A percentile compares a stretch with the other conserved stretches of the same genome.
Evolutionary conservation across 495 filamentous ascomycete species (phyloP).

Genomic region (Trichoderma erinaceum): DNA sequence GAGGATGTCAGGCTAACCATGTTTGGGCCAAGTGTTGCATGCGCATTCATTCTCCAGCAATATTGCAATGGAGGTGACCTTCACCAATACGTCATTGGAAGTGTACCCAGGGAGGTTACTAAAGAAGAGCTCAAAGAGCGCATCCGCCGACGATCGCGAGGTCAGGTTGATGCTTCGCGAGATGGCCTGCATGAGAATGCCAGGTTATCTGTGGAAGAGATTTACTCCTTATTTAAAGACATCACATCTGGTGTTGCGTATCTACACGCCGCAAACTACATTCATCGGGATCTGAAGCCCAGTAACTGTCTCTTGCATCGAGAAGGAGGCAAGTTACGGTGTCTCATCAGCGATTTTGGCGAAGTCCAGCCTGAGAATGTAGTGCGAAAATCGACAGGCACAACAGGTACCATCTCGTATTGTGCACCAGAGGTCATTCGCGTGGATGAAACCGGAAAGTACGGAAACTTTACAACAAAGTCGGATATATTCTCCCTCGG

Average conservation of each 20-base stretch:
- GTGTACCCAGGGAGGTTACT: conserved; percentile 53
- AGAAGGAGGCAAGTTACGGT: conserved; percentile 60
- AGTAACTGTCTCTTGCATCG: conserved; percentile 89
- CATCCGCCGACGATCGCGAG: conserved; percentile 68
- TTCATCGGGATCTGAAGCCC: conserved; percentile 93
- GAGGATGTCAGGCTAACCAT: conserved; percentile 76
- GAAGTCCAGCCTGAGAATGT: conserved; percentile 82
- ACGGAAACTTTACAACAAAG: conserved; percentile 90
- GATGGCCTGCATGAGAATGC: conserved; percentile 49
- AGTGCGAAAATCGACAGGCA: conserved; percentile 78
- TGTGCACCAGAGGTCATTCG: conserved; percentile 91
- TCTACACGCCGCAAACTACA: conserved; percentile 88
- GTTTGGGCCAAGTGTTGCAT: conserved; percentile 88
- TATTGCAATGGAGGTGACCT: conserved; percentile 96
- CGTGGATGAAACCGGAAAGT: conserved; percentile 60
- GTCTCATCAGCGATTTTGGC: conserved; percentile 94
- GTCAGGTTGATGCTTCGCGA: conserved; percentile 38
- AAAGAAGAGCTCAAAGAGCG: conserved; percentile 83
- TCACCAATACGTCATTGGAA: conserved; percentile 72
- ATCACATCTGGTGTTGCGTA: conserved; percentile 88
- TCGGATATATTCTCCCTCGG: conserved; percentile 95
- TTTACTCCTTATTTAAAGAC: conserved; percentile 94
- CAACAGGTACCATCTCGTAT: conserved; percentile 94
- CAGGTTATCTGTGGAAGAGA: conserved; percentile 74
- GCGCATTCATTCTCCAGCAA: conserved; percentile 94